Evolutionary conservation across 306 rosid genomes (phyloP).

Genomic region (Cotoneaster glaucophyllus): DNA sequence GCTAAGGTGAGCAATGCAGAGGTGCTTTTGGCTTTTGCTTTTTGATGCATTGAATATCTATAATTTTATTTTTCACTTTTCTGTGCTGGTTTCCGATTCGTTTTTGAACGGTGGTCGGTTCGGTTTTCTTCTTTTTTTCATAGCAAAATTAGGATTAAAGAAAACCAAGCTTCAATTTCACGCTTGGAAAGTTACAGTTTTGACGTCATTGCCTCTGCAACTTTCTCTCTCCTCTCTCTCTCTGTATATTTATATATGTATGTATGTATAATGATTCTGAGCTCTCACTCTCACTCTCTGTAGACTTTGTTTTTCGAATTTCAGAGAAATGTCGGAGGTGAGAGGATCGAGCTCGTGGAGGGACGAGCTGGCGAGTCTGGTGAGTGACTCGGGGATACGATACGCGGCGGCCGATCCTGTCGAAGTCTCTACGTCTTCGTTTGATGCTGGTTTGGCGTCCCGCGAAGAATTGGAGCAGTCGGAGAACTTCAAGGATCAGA

Average conservation of each 20-base stretch:
- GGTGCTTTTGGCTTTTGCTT: slow-evolving; percentile 16
- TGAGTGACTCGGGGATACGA: slow-evolving; percentile 41
- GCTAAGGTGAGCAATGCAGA: not conserved
- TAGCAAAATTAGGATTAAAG: slow-evolving; percentile 2
- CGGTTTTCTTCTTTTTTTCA: not conserved
- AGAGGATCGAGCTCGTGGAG: slow-evolving; percentile 46
- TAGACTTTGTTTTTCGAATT: slow-evolving; percentile 15
- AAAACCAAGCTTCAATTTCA: slow-evolving; percentile 45
- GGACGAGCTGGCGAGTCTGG: slow-evolving; percentile 59
- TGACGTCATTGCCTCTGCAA: slow-evolving; percentile 15
- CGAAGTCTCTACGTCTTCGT: slow-evolving; percentile 31
- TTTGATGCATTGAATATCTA: slow-evolving; percentile 5
- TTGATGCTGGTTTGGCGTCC: slow-evolving; percentile 20
- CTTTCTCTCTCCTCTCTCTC: not conserved
- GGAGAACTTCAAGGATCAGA: slow-evolving; percentile 79
- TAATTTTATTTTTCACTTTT: not conserved
- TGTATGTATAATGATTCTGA: not conserved
- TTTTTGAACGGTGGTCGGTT: slow-evolving; percentile 44
- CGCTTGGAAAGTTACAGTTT: slow-evolving; percentile 37
- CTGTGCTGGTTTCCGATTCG: slow-evolving; percentile 16
- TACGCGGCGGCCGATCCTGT: slow-evolving; percentile 41
- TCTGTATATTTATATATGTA: not conserved
- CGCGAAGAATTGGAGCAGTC: slow-evolving; percentile 34
- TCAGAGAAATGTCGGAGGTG: slow-evolving; percentile 45
- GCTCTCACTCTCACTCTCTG: not conserved